Evolutionary conservation across 2,329 filamentous ascomycete species (phyloP).

Genomic region (Metarhizium brunneum): DNA sequence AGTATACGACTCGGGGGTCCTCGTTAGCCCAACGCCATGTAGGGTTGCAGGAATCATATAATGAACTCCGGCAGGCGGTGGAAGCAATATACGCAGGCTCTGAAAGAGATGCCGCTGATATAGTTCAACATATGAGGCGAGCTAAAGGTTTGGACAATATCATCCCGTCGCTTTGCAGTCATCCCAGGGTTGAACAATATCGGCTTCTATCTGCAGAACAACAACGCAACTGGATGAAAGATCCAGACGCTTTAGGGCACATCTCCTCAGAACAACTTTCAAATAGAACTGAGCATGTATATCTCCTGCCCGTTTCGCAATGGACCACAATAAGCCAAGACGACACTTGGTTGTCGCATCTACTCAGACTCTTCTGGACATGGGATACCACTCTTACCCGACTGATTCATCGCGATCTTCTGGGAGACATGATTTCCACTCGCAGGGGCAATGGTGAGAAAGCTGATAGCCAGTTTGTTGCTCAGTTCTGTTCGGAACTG

Average conservation of each 20-base stretch:
- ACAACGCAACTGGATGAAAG: not conserved
- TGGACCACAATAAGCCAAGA: constrained; percentile 12
- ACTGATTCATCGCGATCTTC: constrained; percentile 10
- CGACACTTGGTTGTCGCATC: constrained; percentile 9
- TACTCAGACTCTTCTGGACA: constrained; percentile 14
- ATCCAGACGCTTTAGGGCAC: not conserved
- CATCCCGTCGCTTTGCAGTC: not conserved
- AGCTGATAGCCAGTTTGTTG: not conserved
- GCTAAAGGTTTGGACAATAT: not conserved
- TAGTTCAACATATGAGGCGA: not conserved
- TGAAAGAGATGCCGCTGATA: not conserved
- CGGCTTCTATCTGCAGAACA: not conserved
- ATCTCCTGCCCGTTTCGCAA: constrained; percentile 9
- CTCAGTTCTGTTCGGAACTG: constrained; percentile 13
- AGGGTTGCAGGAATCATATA: constrained; percentile 1
- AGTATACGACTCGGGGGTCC: not conserved
- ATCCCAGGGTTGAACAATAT: not conserved
- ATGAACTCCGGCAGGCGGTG: not conserved
- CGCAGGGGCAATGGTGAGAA: not conserved
- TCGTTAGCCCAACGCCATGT: not conserved
- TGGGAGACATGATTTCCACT: constrained; percentile 8
- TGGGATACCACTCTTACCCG: constrained; percentile 13
- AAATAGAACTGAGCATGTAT: not conserved
- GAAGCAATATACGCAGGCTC: not conserved
- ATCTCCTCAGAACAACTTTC: not conserved